Evolutionary conservation across 2,329 filamentous ascomycete species (phyloP), one percentile per base, ranked within the genome.

Genomic region (Trichoderma polysporum): DNA sequence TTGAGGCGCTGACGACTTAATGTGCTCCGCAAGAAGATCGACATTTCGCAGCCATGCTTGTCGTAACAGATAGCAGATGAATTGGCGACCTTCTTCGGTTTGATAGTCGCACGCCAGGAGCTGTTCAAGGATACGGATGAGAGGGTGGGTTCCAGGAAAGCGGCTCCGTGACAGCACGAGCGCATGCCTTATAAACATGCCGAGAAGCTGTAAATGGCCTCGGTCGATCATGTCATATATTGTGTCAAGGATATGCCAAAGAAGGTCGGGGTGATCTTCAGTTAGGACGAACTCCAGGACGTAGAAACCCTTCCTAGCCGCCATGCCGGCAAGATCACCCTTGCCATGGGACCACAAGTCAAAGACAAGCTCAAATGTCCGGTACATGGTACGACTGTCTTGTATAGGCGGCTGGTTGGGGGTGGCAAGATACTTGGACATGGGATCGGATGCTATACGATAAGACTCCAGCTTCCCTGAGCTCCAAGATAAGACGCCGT

Each of bases 351-450:
- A 73, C 76, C 76, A 79, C 12, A 79, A 71, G 66, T 78, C 77
- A 54, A 78, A 79, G 25, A 76, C 76, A 17, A 79, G 71, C 67
- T 79, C 77, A 62, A 79, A 79, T 1, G 76, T 79, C 59, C 77
- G 75, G 61, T 79, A 79, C 77, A 79, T 79, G 54, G 77, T 79
- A 35, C 77, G 77, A 58, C 77, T 79, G 63, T 79, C 77, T 64
- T 78, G 76, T 12, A 78, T 77, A 27, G 75, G 77, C 10, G 77
- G 77, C 10, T 73, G 73, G 33, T 76, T 76, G 13, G 77, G 77
- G 33, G 73, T 74, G 6, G 76, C 76, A 8, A 79, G 71, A 52
- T 79, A 79, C 39, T 70, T 71, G 2, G 76, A 77, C 77, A 79
- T 79, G 62, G 77, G 75, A 67, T 79, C 77, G n/a, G 72, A 69